A percentile compares a stretch with the other conserved stretches of the same genome.
Conservation (phyloP, 352 stramenopile genomes). For the Globisporangium paroecandrum region DNA sequence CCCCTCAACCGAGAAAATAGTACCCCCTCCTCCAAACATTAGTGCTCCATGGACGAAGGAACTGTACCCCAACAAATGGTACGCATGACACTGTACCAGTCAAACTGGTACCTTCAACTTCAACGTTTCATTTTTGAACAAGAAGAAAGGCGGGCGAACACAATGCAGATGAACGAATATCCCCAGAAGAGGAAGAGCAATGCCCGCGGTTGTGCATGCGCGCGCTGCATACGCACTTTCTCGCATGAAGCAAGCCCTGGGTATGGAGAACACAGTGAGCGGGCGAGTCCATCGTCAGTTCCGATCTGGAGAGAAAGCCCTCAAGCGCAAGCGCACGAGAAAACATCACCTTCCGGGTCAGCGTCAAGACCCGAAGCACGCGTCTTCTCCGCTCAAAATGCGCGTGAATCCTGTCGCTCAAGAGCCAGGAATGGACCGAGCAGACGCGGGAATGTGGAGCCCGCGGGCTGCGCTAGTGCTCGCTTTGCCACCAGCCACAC, state of each 20-base stretch:
- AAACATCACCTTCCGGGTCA: background rate
- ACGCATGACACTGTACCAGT: background rate
- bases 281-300: background rate
- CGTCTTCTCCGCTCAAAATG: background rate
- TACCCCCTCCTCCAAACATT: slow-evolving; percentile 4
- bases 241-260: background rate
- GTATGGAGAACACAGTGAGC: background rate
- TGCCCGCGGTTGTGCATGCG: background rate
- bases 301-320: slow-evolving; percentile 5
- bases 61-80: background rate
- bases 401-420: background rate
- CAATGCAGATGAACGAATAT: background rate
- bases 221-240: background rate
- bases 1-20: slow-evolving; percentile 10
- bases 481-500: background rate
- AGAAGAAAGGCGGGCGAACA: slow-evolving; percentile 7
- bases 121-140: background rate
- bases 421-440: background rate
- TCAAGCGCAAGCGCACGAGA: background rate
- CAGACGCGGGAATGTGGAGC: background rate
- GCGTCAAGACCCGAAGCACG: background rate
- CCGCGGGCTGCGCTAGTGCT: background rate
- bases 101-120: slow-evolving; percentile 11
- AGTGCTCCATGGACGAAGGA: background rate
- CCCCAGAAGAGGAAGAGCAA: background rate